Evolutionary conservation across 257 asterid genomes (phyloP), one percentile per base, ranked within the genome.

Genomic region (Salvia hispanica): DNA sequence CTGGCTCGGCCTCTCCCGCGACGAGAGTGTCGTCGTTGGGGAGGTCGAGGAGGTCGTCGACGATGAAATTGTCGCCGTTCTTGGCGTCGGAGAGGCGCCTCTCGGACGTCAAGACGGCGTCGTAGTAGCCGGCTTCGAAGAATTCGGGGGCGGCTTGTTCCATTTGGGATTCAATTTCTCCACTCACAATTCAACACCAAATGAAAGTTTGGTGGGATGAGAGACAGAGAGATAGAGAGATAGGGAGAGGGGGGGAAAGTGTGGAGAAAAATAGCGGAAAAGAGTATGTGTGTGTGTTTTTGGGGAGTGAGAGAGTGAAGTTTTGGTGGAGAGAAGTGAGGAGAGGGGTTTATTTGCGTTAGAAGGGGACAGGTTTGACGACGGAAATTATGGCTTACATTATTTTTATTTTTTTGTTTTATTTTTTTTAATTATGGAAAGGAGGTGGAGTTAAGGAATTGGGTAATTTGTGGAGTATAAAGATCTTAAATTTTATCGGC

Each of bases 11-110:
- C 0, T 50, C 75, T 43, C 77, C 57, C 13, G 28, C 55, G 55
- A 33, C 79, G 72, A 80, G 45, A 42, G 60, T 71, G 0, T 83
- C 97, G 33, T 91, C 95, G 61, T 72, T 85, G 13, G 98, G 94
- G 63, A 75, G 74, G 80, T 89, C 84, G 21, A 91, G 82, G 75
- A 91, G 95, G 80, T 91, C 98, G 13, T 91, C 98, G 48, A 91
- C 71, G 72, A 72, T 12, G 78, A 91, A 91, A 67, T 83, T 79
- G 72, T 88, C 96, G 5, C 62, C 85, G 25, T 59, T 77, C 70
- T 88, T 81, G 1, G 70, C 47, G 45, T 89, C 88, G 34, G 87
- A 69, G 15, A 69, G 72, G 6, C 74, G 76, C 11, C 78, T 81
- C 15, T 85, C 92, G 1, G 69, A 31, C 14, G 86, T 34, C 74